Base-by-base conservation (phyloP, 2,329 filamentous ascomycete genomes). In the Geosmithia putterillii region DNA sequence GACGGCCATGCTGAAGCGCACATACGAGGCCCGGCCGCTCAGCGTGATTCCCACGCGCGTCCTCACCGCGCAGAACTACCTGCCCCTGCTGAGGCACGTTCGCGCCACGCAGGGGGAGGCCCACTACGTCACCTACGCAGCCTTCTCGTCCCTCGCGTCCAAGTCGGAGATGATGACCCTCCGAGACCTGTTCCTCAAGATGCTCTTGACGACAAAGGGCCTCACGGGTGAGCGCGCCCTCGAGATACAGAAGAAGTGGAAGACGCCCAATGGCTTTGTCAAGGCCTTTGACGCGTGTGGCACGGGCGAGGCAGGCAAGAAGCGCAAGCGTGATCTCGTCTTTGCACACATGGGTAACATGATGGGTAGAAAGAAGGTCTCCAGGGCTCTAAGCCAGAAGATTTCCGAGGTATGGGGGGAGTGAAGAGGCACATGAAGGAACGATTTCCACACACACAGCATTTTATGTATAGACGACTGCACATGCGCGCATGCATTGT, bases 151-250 rank as follows among this genome's bases (percentile, higher is more conserved):
- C 1, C 62, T 90, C 38, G 78, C 78, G 1, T 85, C 81, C 8
- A 92, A 92, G 58, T 86, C 82, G 0, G 81, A 85, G 42, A 74
- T 74, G 46, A 74, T 87, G 51, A 85, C 83, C 0, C 64, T 90
- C 9, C 70, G 83, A 44, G 86, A 92, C 52, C 60, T 89, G 0
- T 90, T 77, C 51, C 64, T 92, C 21, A 89, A 89, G 60, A 90
- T 92, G 84, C 70, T 92, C 40, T 88, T 92, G 84, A 86, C 82
- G 48, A 86, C 76, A 2, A 74, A 74, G 44, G 83, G 83, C 2
- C 68, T 92, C 12, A 85, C 82, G 1, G 83, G 81, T 3, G 84
- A 89, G 51, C 86, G 84, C 52, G 86, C 86, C 0, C 60, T 89
- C 5, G 84, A 86, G 60, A 86, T 92, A 12, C 85, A 90, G 55